Evolutionary conservation across 495 filamentous ascomycete genomes (phyloP).

Genomic region (Cercophora samala): DNA sequence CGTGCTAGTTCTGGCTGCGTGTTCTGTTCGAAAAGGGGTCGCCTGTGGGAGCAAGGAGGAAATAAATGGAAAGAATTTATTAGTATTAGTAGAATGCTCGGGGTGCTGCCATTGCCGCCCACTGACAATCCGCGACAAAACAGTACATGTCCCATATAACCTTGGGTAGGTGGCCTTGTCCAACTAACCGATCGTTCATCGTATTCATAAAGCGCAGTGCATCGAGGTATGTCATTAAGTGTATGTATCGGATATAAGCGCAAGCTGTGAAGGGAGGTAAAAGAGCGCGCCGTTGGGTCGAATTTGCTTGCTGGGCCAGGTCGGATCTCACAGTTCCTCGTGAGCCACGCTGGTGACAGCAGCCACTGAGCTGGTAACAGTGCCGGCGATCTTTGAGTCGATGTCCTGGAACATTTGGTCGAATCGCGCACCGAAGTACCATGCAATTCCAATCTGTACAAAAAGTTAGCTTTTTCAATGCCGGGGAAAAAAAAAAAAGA

Average conservation of each 20-base stretch:
- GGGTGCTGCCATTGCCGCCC: neutral
- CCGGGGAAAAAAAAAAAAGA: constrained; percentile 3
- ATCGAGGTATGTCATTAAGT: constrained; percentile 20
- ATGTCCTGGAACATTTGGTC: constrained; percentile 45
- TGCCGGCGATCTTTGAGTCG: constrained; percentile 25
- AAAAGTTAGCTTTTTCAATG: neutral
- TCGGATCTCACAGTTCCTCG: constrained; percentile 41
- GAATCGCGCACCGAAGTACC: constrained; percentile 60
- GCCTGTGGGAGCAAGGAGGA: neutral
- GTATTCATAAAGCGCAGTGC: constrained; percentile 12
- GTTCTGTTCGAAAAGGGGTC: neutral
- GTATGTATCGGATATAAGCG: constrained; percentile 8
- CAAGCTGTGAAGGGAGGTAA: constrained; percentile 11
- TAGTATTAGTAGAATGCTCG: constrained; percentile 4
- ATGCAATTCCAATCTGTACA: constrained; percentile 62
- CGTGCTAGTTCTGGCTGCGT: constrained; percentile 61
- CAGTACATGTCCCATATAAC: neutral
- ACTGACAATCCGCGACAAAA: neutral
- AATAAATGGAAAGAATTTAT: constrained; percentile 6
- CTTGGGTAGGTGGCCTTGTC: neutral
- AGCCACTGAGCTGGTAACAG: constrained; percentile 18
- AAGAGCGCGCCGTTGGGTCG: constrained; percentile 11
- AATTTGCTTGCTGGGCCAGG: constrained; percentile 5
- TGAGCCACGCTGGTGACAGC: constrained; percentile 27
- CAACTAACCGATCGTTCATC: constrained; percentile 12